Evolutionary conservation across 225 moss, liverwort and hornwort species (phyloP), one percentile per base, ranked within the genome.

Genomic region (Straminergon stramineum): DNA sequence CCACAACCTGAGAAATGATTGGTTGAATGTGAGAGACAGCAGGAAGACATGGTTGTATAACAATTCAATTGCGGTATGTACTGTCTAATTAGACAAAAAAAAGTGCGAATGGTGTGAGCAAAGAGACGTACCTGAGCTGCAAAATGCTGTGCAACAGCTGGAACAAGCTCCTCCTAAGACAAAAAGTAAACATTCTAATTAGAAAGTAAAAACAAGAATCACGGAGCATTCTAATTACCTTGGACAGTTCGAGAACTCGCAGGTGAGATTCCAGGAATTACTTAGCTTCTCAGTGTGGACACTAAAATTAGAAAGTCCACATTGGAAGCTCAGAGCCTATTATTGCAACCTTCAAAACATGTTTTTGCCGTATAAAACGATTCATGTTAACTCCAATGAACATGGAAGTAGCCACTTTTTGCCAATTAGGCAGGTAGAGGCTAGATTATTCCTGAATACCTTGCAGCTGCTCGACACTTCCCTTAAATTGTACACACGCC

Each of bases 381-480:
- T 68, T 66, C 3, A 67, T 53, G 52, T n/a, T 8, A 52, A 67
- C 19, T 67, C 17, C 11, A 35, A 26, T 35, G 6, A 11, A 45
- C 11, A 34, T 8, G 51, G 65, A 53, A 84, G 83, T 30, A 66
- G 66, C 2, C 51, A 51, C 11, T 17, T 17, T 20, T 17, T n/a
- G 55, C 1, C 11, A 84, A 28, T n/a, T 18, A 37, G 28, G 71
- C 69, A 57, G 37, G n/a, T 20, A 58, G 22, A 70, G 30, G 57
- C 32, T 57, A 31, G 69, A 68, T 27, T 19, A n/a, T 58, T 63
- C 31, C 39, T 75, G 34, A 34, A 15, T 96, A 95, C 98, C 97
- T 99, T 99, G 97, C 97, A 95, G 84, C 97, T 96, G 88, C 97
- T 93, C 5, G 96, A 92, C 79, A 97, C 97, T 87, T 97, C 99